Conservation (phyloP, 352 stramenopile genomes). For the Phytophthora litchii region DNA sequence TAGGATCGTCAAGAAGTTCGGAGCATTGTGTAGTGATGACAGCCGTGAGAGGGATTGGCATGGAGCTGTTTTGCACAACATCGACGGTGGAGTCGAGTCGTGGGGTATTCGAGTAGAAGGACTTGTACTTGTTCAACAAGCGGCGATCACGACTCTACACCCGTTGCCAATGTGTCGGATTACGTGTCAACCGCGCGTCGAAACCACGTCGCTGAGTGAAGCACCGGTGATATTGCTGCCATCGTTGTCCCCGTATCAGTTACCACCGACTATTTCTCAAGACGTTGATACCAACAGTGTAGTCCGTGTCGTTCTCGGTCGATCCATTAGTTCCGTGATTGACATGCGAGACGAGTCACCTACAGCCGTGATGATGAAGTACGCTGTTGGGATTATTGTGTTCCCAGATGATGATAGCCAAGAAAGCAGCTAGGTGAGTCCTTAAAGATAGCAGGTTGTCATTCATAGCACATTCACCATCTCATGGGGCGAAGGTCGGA, state of each 20-base stretch:
- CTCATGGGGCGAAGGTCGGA: slow-evolving; percentile 4
- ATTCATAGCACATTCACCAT: slow-evolving; percentile 6
- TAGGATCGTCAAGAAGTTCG: slow-evolving; percentile 10
- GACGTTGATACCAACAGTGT: background rate
- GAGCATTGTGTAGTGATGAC: background rate
- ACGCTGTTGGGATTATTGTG: slow-evolving; percentile 17
- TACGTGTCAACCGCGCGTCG: slow-evolving; percentile 22
- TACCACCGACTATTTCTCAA: slow-evolving; percentile 7
- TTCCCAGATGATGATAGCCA: slow-evolving; percentile 23
- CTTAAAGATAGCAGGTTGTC: slow-evolving; percentile 13
- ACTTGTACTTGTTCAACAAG: slow-evolving; percentile 38
- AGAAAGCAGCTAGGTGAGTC: background rate
- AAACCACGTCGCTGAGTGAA: background rate
- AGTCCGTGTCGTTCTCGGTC: slow-evolving; percentile 15
- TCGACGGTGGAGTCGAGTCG: slow-evolving; percentile 11
- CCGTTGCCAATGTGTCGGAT: slow-evolving; percentile 42
- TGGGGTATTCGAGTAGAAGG: slow-evolving; percentile 46
- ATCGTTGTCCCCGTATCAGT: slow-evolving; percentile 31
- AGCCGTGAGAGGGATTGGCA: slow-evolving; percentile 12
- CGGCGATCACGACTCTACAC: slow-evolving; percentile 29
- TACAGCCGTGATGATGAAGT: slow-evolving; percentile 1
- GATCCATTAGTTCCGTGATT: slow-evolving; percentile 24
- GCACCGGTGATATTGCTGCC: slow-evolving; percentile 30
- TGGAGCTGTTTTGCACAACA: slow-evolving; percentile 24
- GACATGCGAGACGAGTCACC: slow-evolving; percentile 1